Evolutionary conservation across 495 filamentous ascomycete species (phyloP).

Genomic region (Parachaetomium inaequale): DNA sequence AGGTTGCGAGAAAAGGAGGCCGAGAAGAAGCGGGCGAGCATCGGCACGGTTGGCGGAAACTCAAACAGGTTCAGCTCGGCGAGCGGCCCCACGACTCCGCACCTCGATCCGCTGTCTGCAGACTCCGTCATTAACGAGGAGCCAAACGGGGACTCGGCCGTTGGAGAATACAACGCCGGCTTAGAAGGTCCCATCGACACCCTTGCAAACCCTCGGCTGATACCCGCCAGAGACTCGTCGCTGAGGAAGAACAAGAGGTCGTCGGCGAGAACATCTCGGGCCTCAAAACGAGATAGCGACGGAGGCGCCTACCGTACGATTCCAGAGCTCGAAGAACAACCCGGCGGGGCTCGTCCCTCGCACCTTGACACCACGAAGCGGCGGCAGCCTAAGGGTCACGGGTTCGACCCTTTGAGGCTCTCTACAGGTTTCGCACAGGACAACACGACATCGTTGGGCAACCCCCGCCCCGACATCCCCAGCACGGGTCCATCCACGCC

Average conservation of each 20-base stretch:
- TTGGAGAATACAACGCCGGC: not conserved
- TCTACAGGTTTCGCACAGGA: slow-evolving; percentile 25
- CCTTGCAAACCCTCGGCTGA: slow-evolving; percentile 40
- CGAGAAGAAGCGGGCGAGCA: slow-evolving; percentile 48
- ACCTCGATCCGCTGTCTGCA: slow-evolving; percentile 47
- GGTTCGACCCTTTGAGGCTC: slow-evolving; percentile 29
- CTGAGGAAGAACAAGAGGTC: slow-evolving; percentile 54
- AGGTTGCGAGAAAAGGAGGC: slow-evolving; percentile 50
- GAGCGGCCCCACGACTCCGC: slow-evolving; percentile 29
- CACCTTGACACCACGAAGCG: slow-evolving; percentile 22
- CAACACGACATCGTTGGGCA: slow-evolving; percentile 18
- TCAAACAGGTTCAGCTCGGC: slow-evolving; percentile 25
- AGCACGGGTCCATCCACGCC: slow-evolving; percentile 26
- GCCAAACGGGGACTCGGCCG: slow-evolving; percentile 30
- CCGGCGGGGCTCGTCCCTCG: slow-evolving; percentile 14
- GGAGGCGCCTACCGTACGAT: slow-evolving; percentile 32
- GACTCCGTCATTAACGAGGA: slow-evolving; percentile 54
- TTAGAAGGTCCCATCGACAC: not conserved
- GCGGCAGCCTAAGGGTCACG: slow-evolving; percentile 23
- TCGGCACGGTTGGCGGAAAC: slow-evolving; percentile 36
- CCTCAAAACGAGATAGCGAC: slow-evolving; percentile 42
- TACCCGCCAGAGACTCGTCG: slow-evolving; percentile 67
- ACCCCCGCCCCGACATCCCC: slow-evolving; percentile 21
- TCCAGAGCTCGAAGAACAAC: slow-evolving; percentile 35
- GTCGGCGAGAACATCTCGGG: slow-evolving; percentile 38